Percentiles rank a stretch among this genome's conserved stretches.
Conservation (phyloP, 495 filamentous ascomycete species). For the Poronia punctata region DNA sequence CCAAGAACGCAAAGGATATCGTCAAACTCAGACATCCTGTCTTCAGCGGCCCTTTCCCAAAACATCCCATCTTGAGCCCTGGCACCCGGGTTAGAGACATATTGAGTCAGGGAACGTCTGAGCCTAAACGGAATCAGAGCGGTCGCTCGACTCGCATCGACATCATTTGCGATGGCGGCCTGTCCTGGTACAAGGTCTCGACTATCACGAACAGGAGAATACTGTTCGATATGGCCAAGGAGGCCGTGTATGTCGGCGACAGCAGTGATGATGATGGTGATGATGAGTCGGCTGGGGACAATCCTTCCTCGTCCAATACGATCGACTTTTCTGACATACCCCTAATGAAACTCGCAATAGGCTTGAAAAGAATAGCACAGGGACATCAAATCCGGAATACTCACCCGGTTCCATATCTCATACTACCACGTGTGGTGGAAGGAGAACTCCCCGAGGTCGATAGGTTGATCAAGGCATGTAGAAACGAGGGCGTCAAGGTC, state of each 20-base stretch:
- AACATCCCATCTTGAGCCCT: constrained; percentile 19
- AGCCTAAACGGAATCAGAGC: constrained; percentile 15
- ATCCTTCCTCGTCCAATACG: too few relatives aligned
- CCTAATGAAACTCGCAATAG: constrained; percentile 20
- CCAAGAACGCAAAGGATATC: constrained; percentile 20
- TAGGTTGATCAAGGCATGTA: constrained; percentile 17
- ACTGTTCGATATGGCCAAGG: constrained; percentile 24
- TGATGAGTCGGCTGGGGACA: not conserved
- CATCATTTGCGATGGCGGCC: constrained; percentile 21
- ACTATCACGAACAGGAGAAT: constrained; percentile 24
- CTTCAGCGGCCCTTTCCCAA: constrained; percentile 19
- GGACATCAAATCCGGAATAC: constrained; percentile 22
- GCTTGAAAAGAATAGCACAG: constrained; percentile 15
- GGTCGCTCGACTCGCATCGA: constrained; percentile 18
- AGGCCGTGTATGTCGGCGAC: constrained; percentile 23
- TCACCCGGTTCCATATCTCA: constrained; percentile 14
- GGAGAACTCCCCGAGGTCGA: constrained; percentile 18
- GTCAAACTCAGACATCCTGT: constrained; percentile 22
- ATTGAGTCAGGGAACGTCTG: constrained; percentile 22
- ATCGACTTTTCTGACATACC: constrained; percentile 17
- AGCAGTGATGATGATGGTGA: constrained; percentile 16
- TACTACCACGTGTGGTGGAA: constrained; percentile 21
- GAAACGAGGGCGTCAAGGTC: constrained; percentile 15
- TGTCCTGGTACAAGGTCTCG: constrained; percentile 25
- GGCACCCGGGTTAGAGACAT: constrained; percentile 19